A percentile compares a stretch with the other conserved stretches of the same genome.
phyloP scores from a whole-genome alignment of 768 basidiomycete species.

The Suillus decipiens region DNA sequence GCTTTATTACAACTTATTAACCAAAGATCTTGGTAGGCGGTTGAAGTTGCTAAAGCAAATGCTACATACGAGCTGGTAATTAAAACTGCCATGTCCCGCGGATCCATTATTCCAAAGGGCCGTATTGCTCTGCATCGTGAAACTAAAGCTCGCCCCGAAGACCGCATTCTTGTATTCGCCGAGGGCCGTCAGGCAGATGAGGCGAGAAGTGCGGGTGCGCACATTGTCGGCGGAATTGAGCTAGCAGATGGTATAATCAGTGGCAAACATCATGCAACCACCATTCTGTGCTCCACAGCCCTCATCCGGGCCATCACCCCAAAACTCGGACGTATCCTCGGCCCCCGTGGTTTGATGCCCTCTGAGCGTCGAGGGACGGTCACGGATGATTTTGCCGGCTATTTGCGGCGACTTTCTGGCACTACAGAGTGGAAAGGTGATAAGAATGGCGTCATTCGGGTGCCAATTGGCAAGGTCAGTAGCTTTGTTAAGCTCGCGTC shows the following conservation, averaged over 20 bases:
- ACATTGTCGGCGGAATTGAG: constrained; percentile 88
- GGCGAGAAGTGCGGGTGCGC: constrained; percentile 85
- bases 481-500: background rate
- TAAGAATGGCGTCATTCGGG: constrained; percentile 79
- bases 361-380: constrained; percentile 93
- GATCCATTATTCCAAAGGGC: constrained; percentile 85
- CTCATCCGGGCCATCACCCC: constrained; percentile 80
- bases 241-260: constrained; percentile 81
- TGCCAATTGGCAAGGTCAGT: constrained; percentile 76
- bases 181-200: constrained; percentile 81
- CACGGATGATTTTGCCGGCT: constrained; percentile 83
- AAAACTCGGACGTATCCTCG: constrained; percentile 75
- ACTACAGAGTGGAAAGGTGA: constrained; percentile 94
- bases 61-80: constrained; percentile 81
- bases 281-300: constrained; percentile 80
- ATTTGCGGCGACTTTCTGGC: constrained; percentile 76
- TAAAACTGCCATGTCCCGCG: constrained; percentile 76
- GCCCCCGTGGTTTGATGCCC: constrained; percentile 95
- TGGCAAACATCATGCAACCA: constrained; percentile 72
- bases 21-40: constrained; percentile 52
- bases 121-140: constrained; percentile 85
- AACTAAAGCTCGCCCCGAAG: constrained; percentile 66
- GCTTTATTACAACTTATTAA: constrained; percentile 11
- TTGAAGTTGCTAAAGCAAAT: constrained; percentile 76
- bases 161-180: constrained; percentile 91